Conservation (phyloP, 164 flowering plant species). For the Cinnamomum chago region DNA sequence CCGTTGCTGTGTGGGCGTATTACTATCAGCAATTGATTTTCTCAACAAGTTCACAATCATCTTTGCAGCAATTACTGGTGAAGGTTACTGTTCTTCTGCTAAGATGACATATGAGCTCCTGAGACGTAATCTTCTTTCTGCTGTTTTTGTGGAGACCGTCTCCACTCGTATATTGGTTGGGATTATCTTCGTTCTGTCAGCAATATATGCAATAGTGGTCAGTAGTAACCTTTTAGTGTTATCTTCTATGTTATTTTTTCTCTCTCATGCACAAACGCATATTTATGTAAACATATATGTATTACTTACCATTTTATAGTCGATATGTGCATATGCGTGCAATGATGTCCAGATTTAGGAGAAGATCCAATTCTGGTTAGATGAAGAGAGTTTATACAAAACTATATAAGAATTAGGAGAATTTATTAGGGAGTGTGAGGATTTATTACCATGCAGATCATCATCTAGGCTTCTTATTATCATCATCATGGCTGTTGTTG, state of each 20-base stretch:
- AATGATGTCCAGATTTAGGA: no score
- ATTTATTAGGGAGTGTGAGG: no score
- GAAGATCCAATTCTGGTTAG: no score
- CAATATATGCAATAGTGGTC: slow-evolving; percentile 51
- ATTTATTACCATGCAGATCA: no score
- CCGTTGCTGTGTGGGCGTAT: slow-evolving; percentile 40
- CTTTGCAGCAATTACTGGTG: slow-evolving; percentile 65
- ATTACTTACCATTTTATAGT: no score
- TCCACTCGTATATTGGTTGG: slow-evolving; percentile 54
- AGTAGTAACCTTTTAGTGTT: slow-evolving; percentile 13
- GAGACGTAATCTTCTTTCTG: slow-evolving; percentile 58
- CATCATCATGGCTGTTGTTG: no score
- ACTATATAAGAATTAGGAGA: no score
- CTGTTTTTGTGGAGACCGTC: slow-evolving; percentile 61
- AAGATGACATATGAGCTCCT: slow-evolving; percentile 63
- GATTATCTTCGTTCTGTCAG: slow-evolving; percentile 48
- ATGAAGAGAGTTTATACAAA: no score
- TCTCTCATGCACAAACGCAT: neutral
- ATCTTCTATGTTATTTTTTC: neutral
- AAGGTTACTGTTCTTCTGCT: slow-evolving; percentile 51
- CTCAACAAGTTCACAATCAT: slow-evolving; percentile 63
- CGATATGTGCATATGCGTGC: no score
- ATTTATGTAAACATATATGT: no score
- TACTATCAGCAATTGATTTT: slow-evolving; percentile 48
- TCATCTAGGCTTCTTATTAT: no score